Percentiles rank a stretch among this genome's conserved stretches.
Conservation (phyloP, 257 asterid species). For the Verbascum thapsus region DNA sequence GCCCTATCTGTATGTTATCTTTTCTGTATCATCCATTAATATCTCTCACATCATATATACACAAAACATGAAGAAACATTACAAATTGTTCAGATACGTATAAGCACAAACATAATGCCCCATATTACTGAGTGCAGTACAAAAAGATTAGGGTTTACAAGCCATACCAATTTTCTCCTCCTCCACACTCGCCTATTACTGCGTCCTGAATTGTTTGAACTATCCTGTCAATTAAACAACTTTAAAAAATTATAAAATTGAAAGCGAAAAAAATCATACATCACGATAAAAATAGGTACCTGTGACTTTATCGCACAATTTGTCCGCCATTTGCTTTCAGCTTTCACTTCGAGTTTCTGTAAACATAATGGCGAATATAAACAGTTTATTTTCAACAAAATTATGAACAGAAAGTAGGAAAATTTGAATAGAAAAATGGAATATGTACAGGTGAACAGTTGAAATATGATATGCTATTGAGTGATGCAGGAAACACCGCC, state of each 20-base stretch:
- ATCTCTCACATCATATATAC: neutral
- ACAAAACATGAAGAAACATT: neutral
- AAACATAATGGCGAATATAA: neutral
- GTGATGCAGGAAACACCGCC: slow-evolving; percentile 42
- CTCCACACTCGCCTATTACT: slow-evolving; percentile 72
- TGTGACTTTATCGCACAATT: slow-evolving; percentile 41
- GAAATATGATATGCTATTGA: slow-evolving; percentile 30
- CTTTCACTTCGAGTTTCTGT: slow-evolving; percentile 61
- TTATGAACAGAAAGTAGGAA: neutral
- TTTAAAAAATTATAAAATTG: neutral
- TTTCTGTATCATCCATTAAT: neutral
- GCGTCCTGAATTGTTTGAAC: slow-evolving; percentile 46
- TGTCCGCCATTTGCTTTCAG: slow-evolving; percentile 38
- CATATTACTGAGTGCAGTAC: neutral
- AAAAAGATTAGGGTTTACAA: slow-evolving; percentile 2
- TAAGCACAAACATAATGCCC: neutral
- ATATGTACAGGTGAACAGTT: slow-evolving; percentile 33
- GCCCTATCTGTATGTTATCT: too few relatives aligned
- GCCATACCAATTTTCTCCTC: slow-evolving; percentile 76
- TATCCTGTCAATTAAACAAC: slow-evolving; percentile 44
- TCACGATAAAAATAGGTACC: slow-evolving; percentile 36
- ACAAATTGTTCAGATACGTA: neutral
- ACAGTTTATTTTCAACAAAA: neutral
- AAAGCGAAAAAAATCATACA: neutral
- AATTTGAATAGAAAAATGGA: too few relatives aligned